Conservation (phyloP, 345 rosid genomes). For the Ceriops zippeliana region DNA sequence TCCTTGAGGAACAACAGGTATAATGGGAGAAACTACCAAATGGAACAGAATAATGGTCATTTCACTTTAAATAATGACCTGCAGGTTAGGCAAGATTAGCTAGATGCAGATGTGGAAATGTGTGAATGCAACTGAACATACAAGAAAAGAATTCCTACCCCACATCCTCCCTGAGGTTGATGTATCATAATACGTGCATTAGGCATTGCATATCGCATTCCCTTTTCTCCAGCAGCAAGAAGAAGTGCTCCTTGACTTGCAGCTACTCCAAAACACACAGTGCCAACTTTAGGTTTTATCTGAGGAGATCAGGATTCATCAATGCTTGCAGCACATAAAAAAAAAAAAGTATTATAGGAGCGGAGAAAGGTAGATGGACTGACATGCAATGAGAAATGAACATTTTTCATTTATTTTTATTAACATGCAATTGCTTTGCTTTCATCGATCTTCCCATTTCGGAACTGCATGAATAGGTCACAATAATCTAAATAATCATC, state of each 20-base stretch:
- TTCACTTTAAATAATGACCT: no score
- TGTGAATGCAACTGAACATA: neutral
- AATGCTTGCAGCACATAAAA: neutral
- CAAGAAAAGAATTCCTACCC: conserved; percentile 44
- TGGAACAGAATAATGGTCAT: no score
- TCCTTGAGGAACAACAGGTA: neutral
- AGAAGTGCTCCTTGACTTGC: conserved; percentile 95
- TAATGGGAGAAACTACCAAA: no score
- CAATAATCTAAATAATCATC: neutral
- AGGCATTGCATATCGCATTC: conserved; percentile 96
- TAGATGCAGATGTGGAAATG: no score
- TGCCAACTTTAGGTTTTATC: conserved; percentile 95
- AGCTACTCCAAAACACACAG: conserved; percentile 89
- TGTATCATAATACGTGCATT: conserved; percentile 90
- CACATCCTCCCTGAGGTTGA: conserved; percentile 90
- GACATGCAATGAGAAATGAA: neutral
- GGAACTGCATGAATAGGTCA: neutral
- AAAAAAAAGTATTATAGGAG: neutral
- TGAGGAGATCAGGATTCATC: conserved; percentile 25
- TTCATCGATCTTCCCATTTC: neutral
- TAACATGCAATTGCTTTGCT: neutral
- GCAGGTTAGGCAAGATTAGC: no score
- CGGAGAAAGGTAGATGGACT: neutral
- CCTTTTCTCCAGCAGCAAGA: conserved; percentile 95
- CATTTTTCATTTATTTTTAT: neutral